phyloP scores from a whole-genome alignment of 345 rosid genomes.

The Camelina neglecta region DNA sequence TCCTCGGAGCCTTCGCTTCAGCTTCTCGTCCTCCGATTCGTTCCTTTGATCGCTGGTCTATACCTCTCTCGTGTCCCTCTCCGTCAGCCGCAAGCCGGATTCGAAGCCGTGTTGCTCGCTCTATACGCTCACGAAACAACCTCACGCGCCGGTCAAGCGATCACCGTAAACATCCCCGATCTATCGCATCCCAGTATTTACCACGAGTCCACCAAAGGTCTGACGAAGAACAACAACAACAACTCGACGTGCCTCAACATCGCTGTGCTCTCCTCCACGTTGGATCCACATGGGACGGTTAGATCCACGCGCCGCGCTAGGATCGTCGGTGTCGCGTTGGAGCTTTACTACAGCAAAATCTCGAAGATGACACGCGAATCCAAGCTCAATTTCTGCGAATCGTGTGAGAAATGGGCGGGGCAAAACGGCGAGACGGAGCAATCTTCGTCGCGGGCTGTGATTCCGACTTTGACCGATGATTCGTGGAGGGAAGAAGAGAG shows the following conservation, averaged over 20 bases:
- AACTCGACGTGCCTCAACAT: conserved; percentile 63
- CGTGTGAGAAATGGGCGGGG: conserved; percentile 70
- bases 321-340: conserved; percentile 79
- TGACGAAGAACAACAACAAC: conserved; percentile 35
- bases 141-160: conserved; percentile 62
- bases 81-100: conserved; percentile 75
- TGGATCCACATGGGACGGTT: conserved; percentile 83
- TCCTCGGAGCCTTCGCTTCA: conserved; percentile 62
- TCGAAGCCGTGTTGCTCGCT: conserved; percentile 80
- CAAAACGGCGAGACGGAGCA: conserved; percentile 44
- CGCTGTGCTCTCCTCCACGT: conserved; percentile 64
- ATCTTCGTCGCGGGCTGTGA: conserved; percentile 28
- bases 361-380: conserved; percentile 61
- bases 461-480: conserved; percentile 25
- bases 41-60: conserved; percentile 68
- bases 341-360: conserved; percentile 65
- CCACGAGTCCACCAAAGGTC: conserved; percentile 68
- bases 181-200: conserved; percentile 72
- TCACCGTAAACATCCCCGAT: conserved; percentile 73
- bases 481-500: conserved; percentile 21
- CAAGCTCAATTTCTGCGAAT: conserved; percentile 74
- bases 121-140: conserved; percentile 78
- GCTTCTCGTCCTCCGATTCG: conserved; percentile 73
- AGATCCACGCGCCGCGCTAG: conserved; percentile 73
- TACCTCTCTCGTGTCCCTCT: conserved; percentile 77